phyloP scores from a whole-genome alignment of 495 filamentous ascomycete genomes.

The Aspergillus biplanus region DNA sequence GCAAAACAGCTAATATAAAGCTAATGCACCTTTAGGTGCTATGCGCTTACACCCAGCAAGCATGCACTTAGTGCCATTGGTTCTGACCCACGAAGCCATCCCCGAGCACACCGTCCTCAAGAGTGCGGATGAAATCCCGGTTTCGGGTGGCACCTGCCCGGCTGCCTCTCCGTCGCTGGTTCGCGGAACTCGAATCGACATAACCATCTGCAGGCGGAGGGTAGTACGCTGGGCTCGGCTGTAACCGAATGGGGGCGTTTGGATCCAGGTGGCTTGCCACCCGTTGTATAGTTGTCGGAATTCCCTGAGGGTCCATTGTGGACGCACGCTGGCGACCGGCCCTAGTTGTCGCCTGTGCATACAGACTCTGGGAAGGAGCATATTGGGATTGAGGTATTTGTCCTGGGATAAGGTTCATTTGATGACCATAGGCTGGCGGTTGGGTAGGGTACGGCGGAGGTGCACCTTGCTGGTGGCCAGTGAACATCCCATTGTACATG shows the following conservation, averaged over 20 bases:
- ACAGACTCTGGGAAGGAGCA: slow-evolving; percentile 71
- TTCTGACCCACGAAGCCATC: slow-evolving; percentile 73
- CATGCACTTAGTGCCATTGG: slow-evolving; percentile 61
- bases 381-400: slow-evolving; percentile 75
- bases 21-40: slow-evolving; percentile 23
- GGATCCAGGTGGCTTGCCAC: slow-evolving; percentile 98
- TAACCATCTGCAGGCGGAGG: slow-evolving; percentile 91
- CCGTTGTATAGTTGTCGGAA: slow-evolving; percentile 89
- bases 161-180: slow-evolving; percentile 76
- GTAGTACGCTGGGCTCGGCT: slow-evolving; percentile 97
- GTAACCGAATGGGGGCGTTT: slow-evolving; percentile 88
- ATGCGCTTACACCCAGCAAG: slow-evolving; percentile 6
- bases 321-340: slow-evolving; percentile 88
- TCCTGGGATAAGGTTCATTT: slow-evolving; percentile 71
- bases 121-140: slow-evolving; percentile 87
- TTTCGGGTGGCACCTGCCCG: slow-evolving; percentile 69
- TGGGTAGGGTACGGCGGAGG: slow-evolving; percentile 87
- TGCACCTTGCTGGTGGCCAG: slow-evolving; percentile 70
- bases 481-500: slow-evolving; percentile 82
- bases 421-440: slow-evolving; percentile 67
- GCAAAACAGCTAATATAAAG: slow-evolving; percentile 22
- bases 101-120: slow-evolving; percentile 85
- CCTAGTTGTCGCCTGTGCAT: slow-evolving; percentile 81
- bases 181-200: slow-evolving; percentile 62
- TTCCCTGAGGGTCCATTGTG: slow-evolving; percentile 92